These are phyloP conservation scores for Candida endomychidarum DNA, from an alignment of 805 yeast genomes.

Conservation along the genomic window DNA sequence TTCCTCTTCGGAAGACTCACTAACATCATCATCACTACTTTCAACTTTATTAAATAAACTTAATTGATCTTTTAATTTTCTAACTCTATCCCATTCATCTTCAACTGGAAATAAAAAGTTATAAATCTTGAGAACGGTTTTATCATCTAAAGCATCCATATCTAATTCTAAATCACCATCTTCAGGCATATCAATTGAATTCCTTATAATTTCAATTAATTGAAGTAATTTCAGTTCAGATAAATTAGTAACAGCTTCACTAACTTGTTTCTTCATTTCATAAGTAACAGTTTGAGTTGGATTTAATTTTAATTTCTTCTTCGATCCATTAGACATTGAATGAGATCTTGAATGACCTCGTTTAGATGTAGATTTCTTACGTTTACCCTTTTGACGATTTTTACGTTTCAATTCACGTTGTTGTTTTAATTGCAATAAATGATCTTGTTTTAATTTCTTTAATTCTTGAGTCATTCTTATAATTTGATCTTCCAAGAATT, in stretches of 20 bases:
- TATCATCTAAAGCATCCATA: conserved; percentile 86
- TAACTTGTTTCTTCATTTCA: conserved; percentile 93
- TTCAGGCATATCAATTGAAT: conserved; percentile 55
- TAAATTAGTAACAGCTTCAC: conserved; percentile 76
- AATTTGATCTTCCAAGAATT: conserved; percentile 83
- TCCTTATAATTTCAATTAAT: conserved; percentile 82
- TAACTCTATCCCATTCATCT: conserved; percentile 52
- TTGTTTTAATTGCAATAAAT: conserved; percentile 62
- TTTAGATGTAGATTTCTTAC: conserved; percentile 11
- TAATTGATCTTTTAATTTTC: conserved; percentile 57
- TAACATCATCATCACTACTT: conserved; percentile 41
- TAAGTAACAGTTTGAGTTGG: conserved; percentile 61
- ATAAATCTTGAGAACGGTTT: conserved; percentile 79
- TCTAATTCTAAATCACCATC: conserved; percentile 93
- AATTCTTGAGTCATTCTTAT: conserved; percentile 83
- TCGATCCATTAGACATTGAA: conserved; percentile 19
- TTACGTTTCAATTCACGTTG: conserved; percentile 55
- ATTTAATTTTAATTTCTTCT: conserved; percentile 20
- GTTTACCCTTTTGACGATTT: conserved; percentile 25
- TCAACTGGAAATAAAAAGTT: conserved; percentile 61
- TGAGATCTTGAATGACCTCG: conserved; percentile 6
- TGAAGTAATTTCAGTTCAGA: conserved; percentile 80
- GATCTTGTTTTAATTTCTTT: conserved; percentile 76
- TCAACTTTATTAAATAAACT: conserved; percentile 40
- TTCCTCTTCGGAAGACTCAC: conserved; percentile 74